Evolutionary conservation across 2,329 filamentous ascomycete genomes (phyloP), one percentile per base, ranked within the genome.

Genomic region (Myrmaecium sp.): DNA sequence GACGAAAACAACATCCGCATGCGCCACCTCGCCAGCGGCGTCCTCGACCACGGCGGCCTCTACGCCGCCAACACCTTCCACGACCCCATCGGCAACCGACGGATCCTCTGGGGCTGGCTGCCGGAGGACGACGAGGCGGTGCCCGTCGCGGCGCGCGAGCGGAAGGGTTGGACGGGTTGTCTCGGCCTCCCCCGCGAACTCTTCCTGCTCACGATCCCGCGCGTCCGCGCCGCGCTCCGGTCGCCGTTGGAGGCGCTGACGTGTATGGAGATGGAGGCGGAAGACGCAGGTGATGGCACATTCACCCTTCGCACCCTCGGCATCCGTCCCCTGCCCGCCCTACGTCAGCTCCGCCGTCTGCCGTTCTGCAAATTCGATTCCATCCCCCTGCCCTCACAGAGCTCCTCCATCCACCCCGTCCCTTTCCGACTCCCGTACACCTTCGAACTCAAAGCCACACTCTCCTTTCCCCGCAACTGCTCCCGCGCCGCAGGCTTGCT

Each of bases 121-220:
- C 55, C 51, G 2, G 61, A 66, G 34, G 61, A 66, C 8, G 58
- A 63, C 27, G n/a, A n/a, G n/a, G n/a, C n/a, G n/a, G 34, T 65
- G 3, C 50, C 58, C 1, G 46, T 61, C 29, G 34, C 43, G 3
- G 34, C 54, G 9, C 53, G 58, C 3, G 47, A 57, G 30, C 37
- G 43, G 1, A 58, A 64, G 35, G 57, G 56, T 7, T 66, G 61
- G 59, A 64, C 55, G 12, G 60, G 62, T 2, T 38, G 55, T 29
- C 42, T 64, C 6, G 60, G 60, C 2, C 32, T 64, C 4, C 60
- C 60, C 1, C 43, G 60, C 10, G 52, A 55, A 12, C 31, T 63
- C 1, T 42, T 42, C n/a, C 31, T 65, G n/a, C 43, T 46, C 31
- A 53, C 51, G 0, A 30, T 55, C 2, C 33, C 38, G 4, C 36